Conservation (phyloP, 2,329 filamentous ascomycete species). For the Xylariomycetidae sp. region DNA sequence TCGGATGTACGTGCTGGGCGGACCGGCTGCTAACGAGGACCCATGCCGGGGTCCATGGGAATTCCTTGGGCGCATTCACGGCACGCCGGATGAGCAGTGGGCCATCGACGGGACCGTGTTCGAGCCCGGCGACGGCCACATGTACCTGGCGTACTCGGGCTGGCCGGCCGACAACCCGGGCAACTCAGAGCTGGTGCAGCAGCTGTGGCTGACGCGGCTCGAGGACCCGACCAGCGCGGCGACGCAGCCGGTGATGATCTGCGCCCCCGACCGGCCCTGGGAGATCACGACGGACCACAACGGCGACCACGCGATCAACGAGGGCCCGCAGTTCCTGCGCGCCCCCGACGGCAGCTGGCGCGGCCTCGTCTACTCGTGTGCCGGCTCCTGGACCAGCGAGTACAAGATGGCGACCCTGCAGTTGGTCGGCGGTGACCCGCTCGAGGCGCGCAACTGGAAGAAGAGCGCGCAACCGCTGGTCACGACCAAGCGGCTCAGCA, state of each 20-base stretch:
- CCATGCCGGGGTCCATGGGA: constrained; percentile 24
- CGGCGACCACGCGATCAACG: constrained; percentile 27
- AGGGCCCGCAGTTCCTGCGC: constrained; percentile 26
- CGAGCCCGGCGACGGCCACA: constrained; percentile 14
- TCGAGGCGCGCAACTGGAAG: constrained; percentile 21
- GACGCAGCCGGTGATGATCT: constrained; percentile 15
- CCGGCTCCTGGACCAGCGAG: constrained; percentile 27
- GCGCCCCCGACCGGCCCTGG: constrained; percentile 20
- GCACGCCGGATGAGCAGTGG: constrained; percentile 26
- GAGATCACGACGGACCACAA: constrained; percentile 23
- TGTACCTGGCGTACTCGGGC: constrained; percentile 27
- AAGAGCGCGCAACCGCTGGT: constrained; percentile 23
- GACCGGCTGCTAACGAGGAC: constrained; percentile 19
- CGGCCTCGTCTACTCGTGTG: constrained; percentile 25
- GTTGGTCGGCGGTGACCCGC: constrained; percentile 23
- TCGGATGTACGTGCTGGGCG: constrained; percentile 27
- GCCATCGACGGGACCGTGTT: constrained; percentile 29
- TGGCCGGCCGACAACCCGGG: constrained; percentile 21
- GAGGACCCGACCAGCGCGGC: constrained; percentile 17
- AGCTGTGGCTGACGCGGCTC: constrained; percentile 24
- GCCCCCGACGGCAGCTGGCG: constrained; percentile 24
- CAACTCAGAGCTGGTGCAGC: constrained; percentile 21
- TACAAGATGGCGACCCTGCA: constrained; percentile 27
- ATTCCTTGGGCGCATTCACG: constrained; percentile 23
- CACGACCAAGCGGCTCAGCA: constrained; percentile 10